phyloP scores from a whole-genome alignment of 306 rosid genomes.

The Vigna radiata region DNA sequence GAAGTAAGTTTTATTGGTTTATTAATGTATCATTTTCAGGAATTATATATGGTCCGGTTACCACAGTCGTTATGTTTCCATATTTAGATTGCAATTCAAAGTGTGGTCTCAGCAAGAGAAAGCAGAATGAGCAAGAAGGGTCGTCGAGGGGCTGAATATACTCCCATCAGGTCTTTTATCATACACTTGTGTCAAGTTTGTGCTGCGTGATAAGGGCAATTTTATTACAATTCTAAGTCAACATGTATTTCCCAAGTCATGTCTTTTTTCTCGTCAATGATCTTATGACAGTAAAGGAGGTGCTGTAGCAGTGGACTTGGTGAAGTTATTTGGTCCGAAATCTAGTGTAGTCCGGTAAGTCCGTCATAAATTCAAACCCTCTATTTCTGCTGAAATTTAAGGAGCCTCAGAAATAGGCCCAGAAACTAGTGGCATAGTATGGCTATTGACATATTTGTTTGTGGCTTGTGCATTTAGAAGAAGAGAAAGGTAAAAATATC shows the following conservation, averaged over 20 bases:
- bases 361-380: slow-evolving; percentile 18
- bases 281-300: slow-evolving; percentile 71
- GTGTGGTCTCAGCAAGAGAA: slow-evolving; percentile 89
- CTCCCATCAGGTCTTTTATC: slow-evolving; percentile 67
- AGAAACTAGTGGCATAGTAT: background rate
- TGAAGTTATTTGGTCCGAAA: slow-evolving; percentile 86
- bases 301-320: slow-evolving; percentile 78
- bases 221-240: background rate
- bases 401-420: slow-evolving; percentile 1
- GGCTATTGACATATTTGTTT: background rate
- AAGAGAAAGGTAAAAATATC: slow-evolving; percentile 18
- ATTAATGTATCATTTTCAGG: slow-evolving; percentile 19
- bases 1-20: slow-evolving; percentile 59
- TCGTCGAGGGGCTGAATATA: slow-evolving; percentile 73
- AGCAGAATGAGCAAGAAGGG: slow-evolving; percentile 93
- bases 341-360: slow-evolving; percentile 89
- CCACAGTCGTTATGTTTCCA: slow-evolving; percentile 18
- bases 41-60: slow-evolving; percentile 11
- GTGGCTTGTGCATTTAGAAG: slow-evolving; percentile 25
- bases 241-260: slow-evolving; percentile 19
- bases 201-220: slow-evolving; percentile 5
- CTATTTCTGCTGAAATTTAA: slow-evolving; percentile 11
- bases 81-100: slow-evolving; percentile 82
- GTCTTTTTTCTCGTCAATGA: slow-evolving; percentile 13
- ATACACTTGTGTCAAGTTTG: background rate